phyloP scores from a whole-genome alignment of 768 basidiomycete genomes.

The Kwoniella bestiolae region DNA sequence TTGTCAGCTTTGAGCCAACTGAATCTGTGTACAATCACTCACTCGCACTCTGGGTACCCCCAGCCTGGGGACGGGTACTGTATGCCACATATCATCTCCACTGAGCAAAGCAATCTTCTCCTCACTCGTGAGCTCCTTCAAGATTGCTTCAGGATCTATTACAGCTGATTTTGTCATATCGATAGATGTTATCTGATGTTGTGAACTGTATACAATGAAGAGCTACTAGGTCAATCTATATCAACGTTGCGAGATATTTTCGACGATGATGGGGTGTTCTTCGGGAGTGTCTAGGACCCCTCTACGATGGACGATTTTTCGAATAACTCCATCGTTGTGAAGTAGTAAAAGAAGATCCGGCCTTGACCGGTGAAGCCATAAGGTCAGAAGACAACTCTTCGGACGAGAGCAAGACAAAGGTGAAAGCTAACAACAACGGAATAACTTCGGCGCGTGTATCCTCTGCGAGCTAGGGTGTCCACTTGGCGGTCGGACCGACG shows the following conservation, averaged over 20 bases:
- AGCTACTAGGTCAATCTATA: too few relatives aligned
- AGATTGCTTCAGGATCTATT: slow-evolving; percentile 17
- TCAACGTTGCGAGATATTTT: too few relatives aligned
- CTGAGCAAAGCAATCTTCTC: slow-evolving; percentile 43
- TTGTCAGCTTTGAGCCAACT: slow-evolving; percentile 2
- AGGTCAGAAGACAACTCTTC: background rate
- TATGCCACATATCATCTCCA: slow-evolving; percentile 48
- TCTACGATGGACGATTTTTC: background rate
- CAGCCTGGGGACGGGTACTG: slow-evolving; percentile 30
- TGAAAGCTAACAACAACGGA: background rate
- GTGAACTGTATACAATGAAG: too few relatives aligned
- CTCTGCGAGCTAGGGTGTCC: background rate
- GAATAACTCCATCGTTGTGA: background rate
- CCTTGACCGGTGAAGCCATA: background rate
- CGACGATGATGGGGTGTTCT: too few relatives aligned
- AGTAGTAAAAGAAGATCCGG: too few relatives aligned
- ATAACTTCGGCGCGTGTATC: background rate
- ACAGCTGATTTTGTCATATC: slow-evolving; percentile 13
- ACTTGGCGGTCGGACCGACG: background rate
- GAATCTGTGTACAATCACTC: slow-evolving; percentile 8
- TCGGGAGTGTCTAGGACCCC: background rate
- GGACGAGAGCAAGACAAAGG: background rate
- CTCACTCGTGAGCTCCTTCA: slow-evolving; percentile 34
- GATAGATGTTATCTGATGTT: too few relatives aligned
- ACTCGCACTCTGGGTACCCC: slow-evolving; percentile 40